A percentile compares a stretch with the other conserved stretches of the same genome.
Conservation (phyloP, 164 flowering plant species). For the Protea cynaroides region DNA sequence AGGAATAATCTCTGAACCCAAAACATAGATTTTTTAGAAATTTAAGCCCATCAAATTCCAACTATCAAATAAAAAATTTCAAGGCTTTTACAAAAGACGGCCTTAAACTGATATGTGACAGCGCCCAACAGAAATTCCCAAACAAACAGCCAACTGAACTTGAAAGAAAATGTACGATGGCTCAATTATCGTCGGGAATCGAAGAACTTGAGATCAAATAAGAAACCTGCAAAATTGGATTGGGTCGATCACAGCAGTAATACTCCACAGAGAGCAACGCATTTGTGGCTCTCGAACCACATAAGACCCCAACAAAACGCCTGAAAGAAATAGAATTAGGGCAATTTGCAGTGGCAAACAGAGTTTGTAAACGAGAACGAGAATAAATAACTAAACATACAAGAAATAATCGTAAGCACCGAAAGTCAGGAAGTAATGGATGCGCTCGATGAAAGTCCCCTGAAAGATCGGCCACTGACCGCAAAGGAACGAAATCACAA, state of each 20-base stretch:
- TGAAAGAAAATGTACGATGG: too few species aligned
- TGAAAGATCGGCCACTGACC: slow-evolving; percentile 93
- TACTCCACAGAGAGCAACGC: slow-evolving; percentile 56
- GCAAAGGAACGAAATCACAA: slow-evolving; percentile 71
- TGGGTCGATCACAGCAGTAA: slow-evolving; percentile 85
- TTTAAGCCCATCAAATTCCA: not conserved
- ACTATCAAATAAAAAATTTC: too few species aligned
- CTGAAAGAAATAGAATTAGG: slow-evolving; percentile 26
- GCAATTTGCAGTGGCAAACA: not conserved
- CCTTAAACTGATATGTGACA: not conserved
- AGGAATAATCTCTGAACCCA: too few species aligned
- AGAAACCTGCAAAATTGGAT: slow-evolving; percentile 78
- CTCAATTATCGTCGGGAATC: not conserved
- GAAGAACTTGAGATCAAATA: not conserved
- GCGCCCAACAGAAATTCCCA: too few species aligned
- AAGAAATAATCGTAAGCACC: slow-evolving; percentile 81
- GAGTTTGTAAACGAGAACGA: not conserved
- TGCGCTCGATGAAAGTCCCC: slow-evolving; percentile 60
- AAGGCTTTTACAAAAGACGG: not conserved
- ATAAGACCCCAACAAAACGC: slow-evolving; percentile 48
- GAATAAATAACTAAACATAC: slow-evolving; percentile 18
- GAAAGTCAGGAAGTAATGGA: slow-evolving; percentile 68
- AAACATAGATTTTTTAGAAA: too few species aligned
- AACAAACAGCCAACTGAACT: too few species aligned
- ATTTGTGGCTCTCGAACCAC: slow-evolving; percentile 53